A percentile compares a stretch with the other conserved stretches of the same genome.
phyloP scores from a whole-genome alignment of 495 filamentous ascomycete species.

The Neurospora tetrasperma region DNA sequence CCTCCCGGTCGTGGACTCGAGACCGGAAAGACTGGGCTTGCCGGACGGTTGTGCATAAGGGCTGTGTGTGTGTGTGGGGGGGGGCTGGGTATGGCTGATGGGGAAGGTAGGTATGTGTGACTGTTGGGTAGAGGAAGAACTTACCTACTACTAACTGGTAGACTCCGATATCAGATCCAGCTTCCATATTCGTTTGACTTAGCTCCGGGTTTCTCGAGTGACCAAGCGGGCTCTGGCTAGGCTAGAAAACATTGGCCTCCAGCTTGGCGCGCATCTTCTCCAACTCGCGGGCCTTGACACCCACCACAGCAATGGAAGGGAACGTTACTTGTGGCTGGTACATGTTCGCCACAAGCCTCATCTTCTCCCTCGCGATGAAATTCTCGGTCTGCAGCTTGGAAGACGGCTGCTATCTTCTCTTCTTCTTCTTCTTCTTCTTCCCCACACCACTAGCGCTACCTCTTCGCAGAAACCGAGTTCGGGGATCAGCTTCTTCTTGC shows the following conservation, averaged over 20 bases:
- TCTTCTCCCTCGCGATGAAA: constrained; percentile 66
- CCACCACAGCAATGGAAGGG: neutral
- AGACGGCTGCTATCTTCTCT: constrained; percentile 72
- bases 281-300: neutral
- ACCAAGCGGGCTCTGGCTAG: no score
- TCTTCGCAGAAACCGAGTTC: constrained; percentile 87
- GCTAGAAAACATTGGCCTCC: neutral
- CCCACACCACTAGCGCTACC: constrained; percentile 22
- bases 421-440: constrained; percentile 75
- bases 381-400: constrained; percentile 70
- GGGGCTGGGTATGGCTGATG: neutral
- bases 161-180: neutral
- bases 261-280: neutral
- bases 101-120: neutral
- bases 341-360: neutral
- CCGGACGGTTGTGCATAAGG: neutral
- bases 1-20: neutral
- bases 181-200: no score
- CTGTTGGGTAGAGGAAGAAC: neutral
- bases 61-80: no score
- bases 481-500: constrained; percentile 84
- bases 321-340: neutral
- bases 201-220: no score
- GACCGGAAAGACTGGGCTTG: neutral
- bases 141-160: neutral